These are phyloP conservation scores for Sanghuangporus baumii DNA, from an alignment of 1,284 basidiomycete genomes.

Conservation along the genomic window DNA sequence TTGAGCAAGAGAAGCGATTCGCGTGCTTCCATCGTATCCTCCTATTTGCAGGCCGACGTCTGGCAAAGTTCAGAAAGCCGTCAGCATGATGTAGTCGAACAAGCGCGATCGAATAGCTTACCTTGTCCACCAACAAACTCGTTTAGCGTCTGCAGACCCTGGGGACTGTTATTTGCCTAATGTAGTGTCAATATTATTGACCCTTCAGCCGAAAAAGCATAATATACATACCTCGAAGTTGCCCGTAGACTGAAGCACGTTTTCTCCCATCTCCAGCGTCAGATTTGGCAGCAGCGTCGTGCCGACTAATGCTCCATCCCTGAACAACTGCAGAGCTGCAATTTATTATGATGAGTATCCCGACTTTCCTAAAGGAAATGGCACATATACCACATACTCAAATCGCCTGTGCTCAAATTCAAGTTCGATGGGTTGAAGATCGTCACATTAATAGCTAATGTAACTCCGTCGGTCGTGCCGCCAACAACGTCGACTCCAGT, in stretches of 20 bases:
- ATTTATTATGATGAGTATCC: background rate
- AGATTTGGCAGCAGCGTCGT: conserved; percentile 56
- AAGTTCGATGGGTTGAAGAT: conserved; percentile 75
- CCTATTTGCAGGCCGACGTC: conserved; percentile 49
- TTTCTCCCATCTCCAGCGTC: conserved; percentile 53
- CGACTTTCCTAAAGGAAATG: background rate
- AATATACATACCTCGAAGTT: conserved; percentile 38
- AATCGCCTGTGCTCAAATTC: conserved; percentile 52
- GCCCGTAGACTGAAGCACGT: conserved; percentile 43
- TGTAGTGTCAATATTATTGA: conserved; percentile 13
- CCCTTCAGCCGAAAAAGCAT: background rate
- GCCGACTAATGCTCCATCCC: conserved; percentile 47
- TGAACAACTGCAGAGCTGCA: conserved; percentile 50
- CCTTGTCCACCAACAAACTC: conserved; percentile 63
- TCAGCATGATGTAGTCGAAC: conserved; percentile 16
- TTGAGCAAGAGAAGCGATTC: conserved; percentile 51
- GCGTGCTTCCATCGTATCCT: conserved; percentile 60
- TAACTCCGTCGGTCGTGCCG: conserved; percentile 58
- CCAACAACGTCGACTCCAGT: conserved; percentile 64
- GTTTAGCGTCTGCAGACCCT: conserved; percentile 61
- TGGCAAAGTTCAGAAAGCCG: conserved; percentile 18
- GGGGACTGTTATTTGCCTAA: conserved; percentile 57
- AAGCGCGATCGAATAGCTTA: conserved; percentile 22
- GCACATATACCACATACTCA: conserved; percentile 38
- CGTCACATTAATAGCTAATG: conserved; percentile 54